These are phyloP conservation scores for Porcisia deanei DNA, from an alignment of 208 protist genomes.

Conservation along the genomic window DNA sequence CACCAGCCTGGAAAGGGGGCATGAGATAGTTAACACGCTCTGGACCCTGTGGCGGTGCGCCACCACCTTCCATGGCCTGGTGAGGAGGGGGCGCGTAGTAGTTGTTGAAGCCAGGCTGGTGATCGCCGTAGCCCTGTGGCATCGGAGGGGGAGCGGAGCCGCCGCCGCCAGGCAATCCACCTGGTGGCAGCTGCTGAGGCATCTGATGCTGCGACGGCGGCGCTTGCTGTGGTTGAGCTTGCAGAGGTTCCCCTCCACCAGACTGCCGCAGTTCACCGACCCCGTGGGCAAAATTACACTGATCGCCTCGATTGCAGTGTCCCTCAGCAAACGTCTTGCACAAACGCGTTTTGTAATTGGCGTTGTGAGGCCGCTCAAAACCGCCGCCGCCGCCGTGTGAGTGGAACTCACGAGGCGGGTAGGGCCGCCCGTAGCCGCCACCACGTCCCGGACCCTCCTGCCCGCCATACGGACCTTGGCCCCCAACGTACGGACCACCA, in stretches of 20 bases:
- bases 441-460: background rate
- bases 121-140: slow-evolving; percentile 6
- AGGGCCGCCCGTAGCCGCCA: slow-evolving; percentile 11
- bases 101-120: background rate
- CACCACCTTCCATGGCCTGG: background rate
- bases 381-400: slow-evolving; percentile 4
- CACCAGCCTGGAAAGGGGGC: slow-evolving; percentile 18
- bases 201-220: background rate
- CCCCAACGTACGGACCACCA: background rate
- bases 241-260: background rate
- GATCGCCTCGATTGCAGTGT: slow-evolving; percentile 56
- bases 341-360: slow-evolving; percentile 69
- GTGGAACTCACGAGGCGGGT: slow-evolving; percentile 8
- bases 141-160: slow-evolving; percentile 1
- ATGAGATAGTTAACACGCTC: slow-evolving; percentile 30
- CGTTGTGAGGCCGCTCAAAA: slow-evolving; percentile 12
- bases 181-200: background rate
- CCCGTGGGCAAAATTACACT: slow-evolving; percentile 87
- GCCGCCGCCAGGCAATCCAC: background rate
- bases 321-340: slow-evolving; percentile 81
- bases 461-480: background rate
- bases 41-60: slow-evolving; percentile 1
- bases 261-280: slow-evolving; percentile 50
- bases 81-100: slow-evolving; percentile 1
- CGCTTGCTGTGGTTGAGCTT: background rate